Evolutionary conservation across 495 filamentous ascomycete genomes (phyloP), one percentile per base, ranked within the genome.

Genomic region (Bryoglossum gracile): DNA sequence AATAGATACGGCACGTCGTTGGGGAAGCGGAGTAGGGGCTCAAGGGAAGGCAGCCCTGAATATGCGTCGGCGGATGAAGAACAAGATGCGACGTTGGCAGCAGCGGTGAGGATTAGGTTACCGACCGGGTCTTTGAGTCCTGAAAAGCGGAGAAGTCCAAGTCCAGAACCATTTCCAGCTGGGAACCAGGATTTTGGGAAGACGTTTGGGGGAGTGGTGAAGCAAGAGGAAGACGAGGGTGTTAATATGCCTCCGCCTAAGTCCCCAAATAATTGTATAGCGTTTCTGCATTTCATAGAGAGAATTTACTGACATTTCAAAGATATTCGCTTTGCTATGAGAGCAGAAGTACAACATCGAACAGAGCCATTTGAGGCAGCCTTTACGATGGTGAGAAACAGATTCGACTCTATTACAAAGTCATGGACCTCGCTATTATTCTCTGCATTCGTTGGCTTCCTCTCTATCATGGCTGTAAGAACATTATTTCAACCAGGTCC

Each of bases 321-420:
- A 94, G 89, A 90, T 66, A 83, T 95, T 51, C 86, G 89, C 51
- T 90, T 95, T 58, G 82, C 85, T 26, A 69, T 91, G 35, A 76
- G 85, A 49, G 85, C 88, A 53, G 89, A 95, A 68, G 85, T 94
- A 17, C 84, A 88, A 55, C 88, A 94, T 58, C 77, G 86, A 24
- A 84, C 83, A 41, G 87, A 94, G 62, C 86, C 87, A 23, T 83
- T 94, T 53, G 86, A 90, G 55, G 78, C 81, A 19, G 73, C 77
- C n/a, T 72, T 87, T 50, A 71, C 65, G 48, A 84, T 80, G 51
- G 26, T 89, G 45, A 80, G 77, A 43, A 71, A 61, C 23, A 73
- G 69, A 48, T 66, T 81, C 42, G 68, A 77, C 43, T 50, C 65
- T 33, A 69, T 80, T 37, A 81, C 81, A 24, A 77, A 75, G 45